phyloP scores from a whole-genome alignment of 2,329 filamentous ascomycete genomes.

The Calcarisporium arbuscula region DNA sequence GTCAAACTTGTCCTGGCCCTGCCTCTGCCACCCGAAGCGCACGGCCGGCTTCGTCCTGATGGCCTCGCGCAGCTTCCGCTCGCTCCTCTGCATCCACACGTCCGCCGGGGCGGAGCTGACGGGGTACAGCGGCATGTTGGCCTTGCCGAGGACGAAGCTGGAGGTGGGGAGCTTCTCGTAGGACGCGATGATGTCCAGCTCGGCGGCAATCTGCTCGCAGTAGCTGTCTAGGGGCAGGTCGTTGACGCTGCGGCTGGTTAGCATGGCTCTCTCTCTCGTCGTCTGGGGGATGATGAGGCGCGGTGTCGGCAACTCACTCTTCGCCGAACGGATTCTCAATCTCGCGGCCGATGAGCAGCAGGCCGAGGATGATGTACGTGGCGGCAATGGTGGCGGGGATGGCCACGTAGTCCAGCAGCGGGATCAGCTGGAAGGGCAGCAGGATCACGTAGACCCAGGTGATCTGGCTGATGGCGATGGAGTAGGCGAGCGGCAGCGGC shows the following conservation, averaged over 20 bases:
- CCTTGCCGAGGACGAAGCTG: slow-evolving; percentile 23
- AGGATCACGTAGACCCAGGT: slow-evolving; percentile 78
- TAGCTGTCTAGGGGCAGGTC: slow-evolving; percentile 71
- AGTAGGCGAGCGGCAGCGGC: slow-evolving; percentile 75
- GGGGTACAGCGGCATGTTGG: slow-evolving; percentile 52
- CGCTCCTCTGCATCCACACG: slow-evolving; percentile 34
- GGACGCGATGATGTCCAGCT: slow-evolving; percentile 68
- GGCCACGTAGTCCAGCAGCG: slow-evolving; percentile 60
- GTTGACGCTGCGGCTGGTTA: too few relatives aligned
- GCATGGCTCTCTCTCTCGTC: too few relatives aligned
- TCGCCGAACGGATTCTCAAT: slow-evolving; percentile 81
- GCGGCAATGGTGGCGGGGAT: slow-evolving; percentile 69
- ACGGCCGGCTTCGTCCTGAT: slow-evolving; percentile 34
- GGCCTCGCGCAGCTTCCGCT: slow-evolving; percentile 29
- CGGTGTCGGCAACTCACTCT: too few relatives aligned
- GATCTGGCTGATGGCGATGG: slow-evolving; percentile 79
- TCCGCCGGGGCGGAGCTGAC: slow-evolving; percentile 34
- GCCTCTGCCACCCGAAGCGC: slow-evolving; percentile 25
- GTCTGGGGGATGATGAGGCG: too few relatives aligned
- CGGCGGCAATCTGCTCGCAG: slow-evolving; percentile 66
- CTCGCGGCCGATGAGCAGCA: slow-evolving; percentile 68
- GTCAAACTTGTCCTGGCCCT: slow-evolving; percentile 3
- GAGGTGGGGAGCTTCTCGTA: slow-evolving; percentile 27
- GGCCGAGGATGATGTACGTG: slow-evolving; percentile 77
- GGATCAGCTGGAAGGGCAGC: slow-evolving; percentile 73